Percentiles rank a stretch among this genome's conserved stretches.
Evolutionary conservation across 2,329 filamentous ascomycete genomes (phyloP).

Genomic region (Didymella exigua): DNA sequence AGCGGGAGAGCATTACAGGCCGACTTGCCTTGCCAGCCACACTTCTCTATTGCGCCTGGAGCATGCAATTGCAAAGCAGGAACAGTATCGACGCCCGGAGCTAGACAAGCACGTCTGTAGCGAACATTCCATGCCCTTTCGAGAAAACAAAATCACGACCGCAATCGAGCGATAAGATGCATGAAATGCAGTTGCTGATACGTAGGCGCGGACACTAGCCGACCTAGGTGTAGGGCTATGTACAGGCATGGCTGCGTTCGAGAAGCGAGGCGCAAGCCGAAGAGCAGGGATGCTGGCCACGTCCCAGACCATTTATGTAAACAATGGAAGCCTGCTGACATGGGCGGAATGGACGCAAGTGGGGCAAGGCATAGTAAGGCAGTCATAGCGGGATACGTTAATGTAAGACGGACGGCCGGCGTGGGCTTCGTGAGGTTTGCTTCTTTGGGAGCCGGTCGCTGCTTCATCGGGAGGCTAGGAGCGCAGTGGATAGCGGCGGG

Average conservation of each 20-base stretch:
- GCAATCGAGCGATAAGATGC: conserved; percentile 3
- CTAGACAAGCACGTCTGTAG: neutral
- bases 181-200: conserved; percentile 13
- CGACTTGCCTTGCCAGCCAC: neutral
- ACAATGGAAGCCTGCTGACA: neutral
- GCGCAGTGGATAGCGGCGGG: neutral
- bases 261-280: conserved; percentile 14
- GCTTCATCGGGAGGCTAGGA: neutral
- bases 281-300: conserved; percentile 1
- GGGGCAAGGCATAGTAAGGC: conserved; percentile 4
- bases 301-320: neutral
- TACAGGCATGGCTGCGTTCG: neutral
- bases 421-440: conserved; percentile 10
- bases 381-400: conserved; percentile 1
- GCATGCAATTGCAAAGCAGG: conserved; percentile 1
- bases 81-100: conserved; percentile 2
- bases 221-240: neutral
- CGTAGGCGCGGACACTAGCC: conserved; percentile 12
- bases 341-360: conserved; percentile 2
- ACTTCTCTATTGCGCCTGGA: neutral
- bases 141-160: neutral
- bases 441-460: conserved; percentile 5
- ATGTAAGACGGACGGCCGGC: neutral
- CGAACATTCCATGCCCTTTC: conserved; percentile 3
- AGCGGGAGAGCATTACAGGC: conserved; percentile 4